Evolutionary conservation across 2,329 filamentous ascomycete genomes (phyloP).

Genomic region (Epichloe gansuensis): DNA sequence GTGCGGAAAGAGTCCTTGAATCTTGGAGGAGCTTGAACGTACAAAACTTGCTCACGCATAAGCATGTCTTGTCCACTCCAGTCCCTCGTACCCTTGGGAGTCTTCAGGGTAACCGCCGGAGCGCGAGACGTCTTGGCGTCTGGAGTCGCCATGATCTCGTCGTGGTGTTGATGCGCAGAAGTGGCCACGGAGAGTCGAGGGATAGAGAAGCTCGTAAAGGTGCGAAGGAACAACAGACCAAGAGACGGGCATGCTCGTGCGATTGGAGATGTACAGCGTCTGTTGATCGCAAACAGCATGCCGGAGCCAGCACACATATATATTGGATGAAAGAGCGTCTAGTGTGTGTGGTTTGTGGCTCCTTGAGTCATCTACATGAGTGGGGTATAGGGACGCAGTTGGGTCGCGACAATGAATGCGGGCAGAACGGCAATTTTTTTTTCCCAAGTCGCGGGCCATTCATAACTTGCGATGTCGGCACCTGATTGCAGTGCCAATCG

Average conservation of each 20-base stretch:
- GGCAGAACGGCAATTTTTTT: neutral
- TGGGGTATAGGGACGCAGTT: constrained; percentile 4
- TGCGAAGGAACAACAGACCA: constrained; percentile 3
- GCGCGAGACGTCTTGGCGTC: constrained; percentile 33
- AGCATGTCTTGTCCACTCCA: constrained; percentile 71
- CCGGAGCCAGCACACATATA: constrained; percentile 5
- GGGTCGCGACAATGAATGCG: constrained; percentile 3
- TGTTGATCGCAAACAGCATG: constrained; percentile 11
- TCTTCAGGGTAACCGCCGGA: constrained; percentile 48
- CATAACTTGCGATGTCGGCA: neutral
- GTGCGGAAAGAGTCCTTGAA: neutral
- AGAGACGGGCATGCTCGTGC: neutral
- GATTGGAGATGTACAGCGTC: constrained; percentile 2
- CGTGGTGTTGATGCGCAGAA: neutral
- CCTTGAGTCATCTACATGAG: constrained; percentile 7
- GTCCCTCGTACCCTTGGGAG: constrained; percentile 83
- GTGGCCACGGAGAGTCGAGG: neutral
- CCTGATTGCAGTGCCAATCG: neutral
- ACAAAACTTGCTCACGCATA: constrained; percentile 68
- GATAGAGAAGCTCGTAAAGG: neutral
- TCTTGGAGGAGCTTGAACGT: neutral
- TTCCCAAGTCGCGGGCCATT: neutral
- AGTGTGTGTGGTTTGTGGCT: constrained; percentile 6
- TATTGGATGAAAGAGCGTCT: constrained; percentile 3
- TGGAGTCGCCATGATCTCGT: constrained; percentile 20